Base-by-base conservation (phyloP, 2,329 filamentous ascomycete genomes). In the Torrubiella hemipterigena region DNA sequence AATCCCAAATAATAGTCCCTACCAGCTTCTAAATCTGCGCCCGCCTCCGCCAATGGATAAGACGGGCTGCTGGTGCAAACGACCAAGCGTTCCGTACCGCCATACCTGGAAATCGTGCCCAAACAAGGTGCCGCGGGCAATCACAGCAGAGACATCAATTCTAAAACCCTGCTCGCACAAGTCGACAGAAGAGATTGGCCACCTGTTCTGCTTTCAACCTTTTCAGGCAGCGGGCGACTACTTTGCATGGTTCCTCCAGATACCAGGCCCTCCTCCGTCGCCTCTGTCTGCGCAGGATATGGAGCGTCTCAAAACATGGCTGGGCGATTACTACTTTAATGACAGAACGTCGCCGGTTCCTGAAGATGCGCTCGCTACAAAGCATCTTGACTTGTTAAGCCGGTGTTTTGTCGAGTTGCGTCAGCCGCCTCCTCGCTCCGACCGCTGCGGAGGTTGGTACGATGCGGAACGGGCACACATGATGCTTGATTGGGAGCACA, bases 131-230 rank as follows among this genome's bases (percentile, higher is more conserved):
- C 35, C 35, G 7, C 31, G 34, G 19, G 19, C 29, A 5, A 34
- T 37, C 3, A 29, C 34, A 11, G 17, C 17, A 4, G 12, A 24
- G 8, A n/a, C 4, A 4, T 28, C 35, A 9, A 10, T 9, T 4
- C 27, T 22, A 7, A 3, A 15, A 9, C 17, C 19, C 9, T 37
- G 35, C 24, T 19, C 20, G 10, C 35, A 37, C 21, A 17, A 17
- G 15, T 11, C 15, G 8, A 7, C 11, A 17, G n/a, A 24, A 7
- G 11, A 22, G 11, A 20, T 36, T 8, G 20, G 15, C 13, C 35
- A 37, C 26, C 29, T 37, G 7, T 37, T 37, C 24, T 37, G 35
- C 35, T 37, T 37, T 21, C 17, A 33, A 13, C 31, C 35, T 11
- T 17, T 33, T 14, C 22, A 20, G 8, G 35, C 35, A 3, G 32